Base-by-base conservation (phyloP, 129 eudicot species). In the Pseudognaphalium luteoalbum region DNA sequence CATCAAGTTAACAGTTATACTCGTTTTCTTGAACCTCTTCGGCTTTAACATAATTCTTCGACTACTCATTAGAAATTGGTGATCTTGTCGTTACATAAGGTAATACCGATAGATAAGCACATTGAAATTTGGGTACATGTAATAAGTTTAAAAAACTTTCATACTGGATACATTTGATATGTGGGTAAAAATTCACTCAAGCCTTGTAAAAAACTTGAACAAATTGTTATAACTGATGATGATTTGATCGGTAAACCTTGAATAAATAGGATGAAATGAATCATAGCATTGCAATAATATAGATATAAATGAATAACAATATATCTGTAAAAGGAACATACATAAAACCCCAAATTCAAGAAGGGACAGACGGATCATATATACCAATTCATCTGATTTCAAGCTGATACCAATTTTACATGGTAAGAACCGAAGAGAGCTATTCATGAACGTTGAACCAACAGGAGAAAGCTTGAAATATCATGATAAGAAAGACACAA, bases 371-470 rank as follows among this genome's bases (percentile, higher is more conserved):
- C 6, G 21, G 34, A 6, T 16, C 2, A 62, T 80, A 80, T 73
- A 73, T 80, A 80, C 83, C 33, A 66, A 41, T 57, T 66, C 52
- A 66, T 66, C 63, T 56, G 62, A 68, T 72, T 72, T 28, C 69
- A 80, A 80, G 33, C 83, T 54, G 63, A 73, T 75, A 73, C 75
- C 83, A 57, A 56, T 57, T 66, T 79, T 80, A 80, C 83, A 80
- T 29, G 51, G 71, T 71, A 80, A 63, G 77, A 35, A 60, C 19
- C 17, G 33, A 59, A 69, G 51, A 60, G 56, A 62, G 84, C 44
- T 80, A 73, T 58, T 33, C 70, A 20, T 44, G 69, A 57, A 47
- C 33, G 66, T 19, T 19, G 25, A 72, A 54, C 73, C 57, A 19
- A 61, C 3, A 19, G 30, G 34, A 76, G 60, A 69, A 75, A 66